Base-by-base conservation (phyloP, 2,329 filamentous ascomycete species). In the Diaporthe vaccinii region DNA sequence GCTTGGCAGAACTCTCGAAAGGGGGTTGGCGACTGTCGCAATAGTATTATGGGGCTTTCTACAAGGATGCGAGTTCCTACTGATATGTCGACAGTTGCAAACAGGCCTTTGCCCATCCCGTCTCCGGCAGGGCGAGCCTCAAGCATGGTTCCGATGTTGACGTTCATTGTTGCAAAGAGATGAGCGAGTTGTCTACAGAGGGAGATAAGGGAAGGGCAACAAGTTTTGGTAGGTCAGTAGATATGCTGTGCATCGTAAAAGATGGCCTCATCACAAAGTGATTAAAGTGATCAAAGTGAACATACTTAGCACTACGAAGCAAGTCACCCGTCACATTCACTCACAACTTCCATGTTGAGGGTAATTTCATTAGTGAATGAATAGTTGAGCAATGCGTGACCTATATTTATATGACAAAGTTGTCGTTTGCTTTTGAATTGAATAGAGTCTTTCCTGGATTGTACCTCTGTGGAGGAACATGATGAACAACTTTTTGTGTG, bases 41-140 rank as follows among this genome's bases (percentile, higher is more conserved):
- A 17, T 10, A 34, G 28, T 36, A 74, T 44, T 10, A 74, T n/a
- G 15, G 72, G 39, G 4, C 9, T n/a, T 36, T 70, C 72, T 22
- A 46, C 41, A n/a, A 74, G 25, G 15, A 74, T 61, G 22, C 55
- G 55, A 10, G 62, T 70, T 15, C 72, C 72, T 15, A 46, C 20
- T 28, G 62, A 41, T 34, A 74, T 74, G n/a, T 59, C 28, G 12
- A 51, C 39, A 14, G 62, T 70, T 39, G 72, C 72, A 17, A 74
- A 74, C 6, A 69, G 34, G 15, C 72, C 72, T 17, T 31, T 44
- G n/a, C 72, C 72, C 53, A 69, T 74, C 2, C 53, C 55, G 7
- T 22, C 22, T n/a, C 7, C 31, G 25, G 72, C 22, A 5, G 61
- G 22, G n/a, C 53, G 72, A 20, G 58, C 20, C 51, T 74, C 53